phyloP scores from a whole-genome alignment of 805 yeast species.

The Ogataea dorogensis region DNA sequence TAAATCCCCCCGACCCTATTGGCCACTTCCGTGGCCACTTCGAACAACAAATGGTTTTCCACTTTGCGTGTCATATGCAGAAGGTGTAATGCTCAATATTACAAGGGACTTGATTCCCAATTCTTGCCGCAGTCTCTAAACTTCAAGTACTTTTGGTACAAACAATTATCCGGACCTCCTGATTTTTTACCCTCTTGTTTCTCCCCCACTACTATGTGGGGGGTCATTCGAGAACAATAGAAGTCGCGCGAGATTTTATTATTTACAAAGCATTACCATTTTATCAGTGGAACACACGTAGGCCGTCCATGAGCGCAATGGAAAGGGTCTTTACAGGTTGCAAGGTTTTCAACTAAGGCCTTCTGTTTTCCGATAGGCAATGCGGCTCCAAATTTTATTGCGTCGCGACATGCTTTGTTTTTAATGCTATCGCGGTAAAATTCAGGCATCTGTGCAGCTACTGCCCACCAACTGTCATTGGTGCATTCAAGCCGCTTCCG shows the following conservation, averaged over 20 bases:
- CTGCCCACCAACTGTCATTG: conserved; percentile 37
- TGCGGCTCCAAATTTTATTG: conserved; percentile 69
- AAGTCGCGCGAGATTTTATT: no score
- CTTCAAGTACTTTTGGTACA: conserved; percentile 1
- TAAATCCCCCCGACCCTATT: conserved; percentile 97
- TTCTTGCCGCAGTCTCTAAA: background rate
- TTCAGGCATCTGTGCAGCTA: conserved; percentile 46
- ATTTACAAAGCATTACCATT: conserved; percentile 2
- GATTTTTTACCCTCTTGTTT: conserved; percentile 7
- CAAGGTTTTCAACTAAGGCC: conserved; percentile 41
- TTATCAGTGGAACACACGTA: conserved; percentile 52
- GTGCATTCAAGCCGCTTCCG: conserved; percentile 23
- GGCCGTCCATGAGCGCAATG: conserved; percentile 90
- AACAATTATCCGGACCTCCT: conserved; percentile 10
- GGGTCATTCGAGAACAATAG: conserved; percentile 5
- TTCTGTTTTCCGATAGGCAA: conserved; percentile 45
- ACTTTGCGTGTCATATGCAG: conserved; percentile 73
- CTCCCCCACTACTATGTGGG: conserved; percentile 6
- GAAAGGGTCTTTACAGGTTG: conserved; percentile 58
- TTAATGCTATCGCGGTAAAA: conserved; percentile 50
- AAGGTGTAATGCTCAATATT: conserved; percentile 4
- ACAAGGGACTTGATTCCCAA: background rate
- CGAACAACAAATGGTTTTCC: conserved; percentile 82
- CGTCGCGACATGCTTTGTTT: conserved; percentile 63
- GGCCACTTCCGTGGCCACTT: conserved; percentile 96